Evolutionary conservation across 176 grass and related monocot genomes (phyloP), one percentile per base, ranked within the genome.

Genomic region (Carex cristatella): DNA sequence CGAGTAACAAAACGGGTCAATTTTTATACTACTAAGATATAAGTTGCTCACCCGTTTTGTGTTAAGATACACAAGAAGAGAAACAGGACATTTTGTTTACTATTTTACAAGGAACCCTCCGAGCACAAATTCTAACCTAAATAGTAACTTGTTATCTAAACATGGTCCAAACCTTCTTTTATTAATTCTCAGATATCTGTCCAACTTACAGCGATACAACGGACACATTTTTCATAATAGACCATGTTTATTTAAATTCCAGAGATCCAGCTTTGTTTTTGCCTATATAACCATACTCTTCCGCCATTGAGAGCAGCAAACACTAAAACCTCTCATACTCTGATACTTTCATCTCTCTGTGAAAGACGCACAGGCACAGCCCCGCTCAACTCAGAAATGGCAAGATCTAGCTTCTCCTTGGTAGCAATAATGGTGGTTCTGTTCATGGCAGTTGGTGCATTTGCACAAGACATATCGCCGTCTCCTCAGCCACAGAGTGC

Each of bases 401-500:
- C 94, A 1, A 87, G 48, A 44, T 84, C 87, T 70, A 85, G 68
- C 49, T 82, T 89, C 0, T 83, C 84, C 2, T 19, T 94, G 74
- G 55, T 90, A 61, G 86, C 84, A 35, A 65, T 86, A 70, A 85
- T 78, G 86, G 86, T 72, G 61, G 83, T 88, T 79, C 82, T 97
- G 10, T 81, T 91, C 84, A 83, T 90, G 46, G 86, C 79, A 30
- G 86, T 83, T 6, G 77, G 63, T 28, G 87, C 88, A 71, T 83
- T 89, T 38, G 94, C 94, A 7, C 81, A 94, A 85, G 89, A 90
- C 54, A 0, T 5, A 9, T 9, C 77, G 81, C 54, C 88, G 84
- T 88, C 88, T 28, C 89, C 91, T 2, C 82, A 84, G 23, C 88
- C 94, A 13, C 71, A 89, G 16, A 91, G 86, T 60, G 88, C 94